These are phyloP conservation scores for Leccinum disarticulatum DNA, from an alignment of 768 basidiomycete species.

Conservation along the genomic window DNA sequence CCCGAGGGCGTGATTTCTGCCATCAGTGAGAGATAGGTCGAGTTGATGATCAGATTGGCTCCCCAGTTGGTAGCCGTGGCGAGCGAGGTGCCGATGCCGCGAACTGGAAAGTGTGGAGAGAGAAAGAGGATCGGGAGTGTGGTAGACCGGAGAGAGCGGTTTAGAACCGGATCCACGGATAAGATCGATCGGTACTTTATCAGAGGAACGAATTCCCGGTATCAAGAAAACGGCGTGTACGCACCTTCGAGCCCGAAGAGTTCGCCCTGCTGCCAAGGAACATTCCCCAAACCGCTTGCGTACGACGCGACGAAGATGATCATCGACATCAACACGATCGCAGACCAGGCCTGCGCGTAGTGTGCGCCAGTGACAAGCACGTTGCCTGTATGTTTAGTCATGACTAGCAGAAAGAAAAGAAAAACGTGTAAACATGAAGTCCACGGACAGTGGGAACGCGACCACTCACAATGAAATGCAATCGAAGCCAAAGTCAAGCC, in stretches of 20 bases:
- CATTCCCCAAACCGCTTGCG: slow-evolving; percentile 75
- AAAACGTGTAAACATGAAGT: not conserved
- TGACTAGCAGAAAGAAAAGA: slow-evolving; percentile 35
- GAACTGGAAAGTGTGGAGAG: slow-evolving; percentile 40
- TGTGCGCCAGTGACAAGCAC: slow-evolving; percentile 56
- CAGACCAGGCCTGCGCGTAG: slow-evolving; percentile 63
- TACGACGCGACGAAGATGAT: slow-evolving; percentile 82
- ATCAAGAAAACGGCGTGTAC: not conserved
- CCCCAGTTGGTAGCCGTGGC: slow-evolving; percentile 79
- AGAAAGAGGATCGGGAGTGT: not conserved
- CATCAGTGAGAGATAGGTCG: slow-evolving; percentile 83
- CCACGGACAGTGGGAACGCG: not conserved
- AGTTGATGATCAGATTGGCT: slow-evolving; percentile 71
- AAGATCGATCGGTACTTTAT: not conserved
- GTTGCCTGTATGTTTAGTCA: slow-evolving; percentile 62
- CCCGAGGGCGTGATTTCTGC: slow-evolving; percentile 68
- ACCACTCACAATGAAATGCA: slow-evolving; percentile 50
- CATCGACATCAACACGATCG: slow-evolving; percentile 75
- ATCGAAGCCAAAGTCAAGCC: slow-evolving; percentile 63
- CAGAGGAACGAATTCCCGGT: not conserved
- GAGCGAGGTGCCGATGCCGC: slow-evolving; percentile 75
- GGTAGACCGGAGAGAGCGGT: not conserved
- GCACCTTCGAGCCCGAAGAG: slow-evolving; percentile 73
- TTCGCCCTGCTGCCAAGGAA: slow-evolving; percentile 88
- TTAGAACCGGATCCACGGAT: not conserved